Base-by-base conservation (phyloP, 257 asterid genomes). In the Jacaranda copaia region DNA sequence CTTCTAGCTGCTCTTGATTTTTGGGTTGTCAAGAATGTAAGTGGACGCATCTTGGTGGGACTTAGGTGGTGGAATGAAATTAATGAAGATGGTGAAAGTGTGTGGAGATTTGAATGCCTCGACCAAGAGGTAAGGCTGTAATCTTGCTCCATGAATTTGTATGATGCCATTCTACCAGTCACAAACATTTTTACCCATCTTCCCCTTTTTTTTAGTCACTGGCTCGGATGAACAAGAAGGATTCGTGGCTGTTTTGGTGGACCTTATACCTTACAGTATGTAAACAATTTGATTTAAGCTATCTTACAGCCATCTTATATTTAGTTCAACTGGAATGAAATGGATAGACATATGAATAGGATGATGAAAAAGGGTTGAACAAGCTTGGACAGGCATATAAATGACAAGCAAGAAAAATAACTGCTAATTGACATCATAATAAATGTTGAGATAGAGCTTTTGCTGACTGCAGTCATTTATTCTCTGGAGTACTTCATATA, bases 211-310 rank as follows among this genome's bases (percentile, higher is more conserved):
- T 78, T 71, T 83, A 95, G 98, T 91, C 99, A 52, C 72, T 95
- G 91, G 91, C 98, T 85, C 88, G 97, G 77, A 93, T 95, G 90
- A 95, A 95, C 91, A 92, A 93, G 92, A 93, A 95, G 90, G 99
- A 95, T 81, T 88, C 98, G 67, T 93, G 98, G 99, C 90, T 95
- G 43, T 95, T 95, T 82, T 93, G 99, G 99, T 95, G 99, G 99
- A 95, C 99, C 58, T 82, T 95, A 61, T 95, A 92, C 85, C 87
- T 95, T 72, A 83, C 97, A 38, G 99, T 92, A 87, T 86, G 97
- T 77, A 75, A 65, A 55, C 6, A 63, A 32, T 69, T 52, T 48
- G 60, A 80, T 51, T 19, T 65, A 12, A 10, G 64, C 53, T 77
- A 46, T 45, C 63, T 51, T 61, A 52, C 9, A 56, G 8, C 53